Conservation (phyloP, 352 stramenopile species). For the Phytophthora constricta region DNA sequence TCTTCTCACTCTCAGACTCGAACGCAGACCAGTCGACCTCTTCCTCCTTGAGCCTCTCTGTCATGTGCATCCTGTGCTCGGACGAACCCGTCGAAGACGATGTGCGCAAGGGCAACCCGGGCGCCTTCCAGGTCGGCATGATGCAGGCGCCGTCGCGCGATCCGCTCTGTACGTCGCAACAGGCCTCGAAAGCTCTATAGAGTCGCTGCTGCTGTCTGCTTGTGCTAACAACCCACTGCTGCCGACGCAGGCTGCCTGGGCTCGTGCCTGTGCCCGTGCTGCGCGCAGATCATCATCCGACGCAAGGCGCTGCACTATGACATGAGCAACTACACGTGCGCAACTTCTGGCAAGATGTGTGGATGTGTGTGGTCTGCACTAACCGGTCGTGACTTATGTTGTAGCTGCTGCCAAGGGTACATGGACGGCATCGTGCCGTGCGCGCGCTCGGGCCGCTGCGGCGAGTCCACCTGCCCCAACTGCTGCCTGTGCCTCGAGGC, state of each 20-base stretch:
- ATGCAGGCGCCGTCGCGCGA: slow-evolving; percentile 86
- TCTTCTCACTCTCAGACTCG: slow-evolving; percentile 7
- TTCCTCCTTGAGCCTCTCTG: not conserved
- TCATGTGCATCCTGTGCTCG: slow-evolving; percentile 78
- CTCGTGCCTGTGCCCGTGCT: slow-evolving; percentile 87
- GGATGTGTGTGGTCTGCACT: too few relatives aligned
- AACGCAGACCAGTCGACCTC: slow-evolving; percentile 11
- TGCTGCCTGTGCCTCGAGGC: slow-evolving; percentile 92
- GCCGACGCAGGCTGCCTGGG: slow-evolving; percentile 55
- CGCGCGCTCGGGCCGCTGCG: slow-evolving; percentile 80
- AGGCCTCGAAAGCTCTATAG: not conserved
- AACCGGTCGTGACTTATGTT: too few relatives aligned
- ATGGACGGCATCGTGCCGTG: slow-evolving; percentile 92
- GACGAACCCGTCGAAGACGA: slow-evolving; percentile 71
- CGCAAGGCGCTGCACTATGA: slow-evolving; percentile 92
- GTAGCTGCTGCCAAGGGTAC: slow-evolving; percentile 94
- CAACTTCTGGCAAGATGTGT: too few relatives aligned
- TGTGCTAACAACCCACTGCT: slow-evolving; percentile 4
- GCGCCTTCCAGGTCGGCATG: slow-evolving; percentile 88
- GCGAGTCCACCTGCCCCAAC: slow-evolving; percentile 89
- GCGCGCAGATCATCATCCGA: slow-evolving; percentile 91
- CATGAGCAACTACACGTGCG: slow-evolving; percentile 94
- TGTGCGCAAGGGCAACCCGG: slow-evolving; percentile 69
- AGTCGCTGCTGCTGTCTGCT: not conserved
- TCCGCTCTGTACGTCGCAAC: slow-evolving; percentile 75